Conservation (phyloP, 495 filamentous ascomycete genomes). For the Aspergillus homomorphus region DNA sequence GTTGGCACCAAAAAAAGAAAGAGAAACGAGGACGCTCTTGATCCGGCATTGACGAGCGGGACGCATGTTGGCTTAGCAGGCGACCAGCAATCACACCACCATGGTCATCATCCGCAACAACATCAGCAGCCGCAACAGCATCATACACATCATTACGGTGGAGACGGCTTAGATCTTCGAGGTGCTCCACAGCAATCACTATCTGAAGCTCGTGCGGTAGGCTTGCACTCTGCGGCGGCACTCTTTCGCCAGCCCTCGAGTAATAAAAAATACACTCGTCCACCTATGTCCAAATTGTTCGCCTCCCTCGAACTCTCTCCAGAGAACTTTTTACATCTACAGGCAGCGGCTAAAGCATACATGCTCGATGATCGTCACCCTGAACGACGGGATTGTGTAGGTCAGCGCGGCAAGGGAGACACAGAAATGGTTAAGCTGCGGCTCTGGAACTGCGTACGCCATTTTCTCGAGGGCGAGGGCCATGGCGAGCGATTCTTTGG, state of each 20-base stretch:
- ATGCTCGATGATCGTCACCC: conserved; percentile 58
- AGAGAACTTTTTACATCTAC: conserved; percentile 57
- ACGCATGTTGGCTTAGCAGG: conserved; percentile 25
- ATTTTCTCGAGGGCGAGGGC: conserved; percentile 55
- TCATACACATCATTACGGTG: conserved; percentile 30
- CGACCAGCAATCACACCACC: conserved; percentile 28
- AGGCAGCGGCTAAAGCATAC: conserved; percentile 57
- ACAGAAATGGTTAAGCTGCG: conserved; percentile 59
- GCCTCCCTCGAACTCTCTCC: conserved; percentile 54
- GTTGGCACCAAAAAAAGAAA: conserved; percentile 45
- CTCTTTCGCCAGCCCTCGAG: conserved; percentile 54
- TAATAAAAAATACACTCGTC: conserved; percentile 58
- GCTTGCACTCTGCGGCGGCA: conserved; percentile 56
- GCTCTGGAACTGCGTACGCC: conserved; percentile 58
- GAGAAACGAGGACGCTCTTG: conserved; percentile 42
- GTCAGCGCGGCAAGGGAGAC: conserved; percentile 56
- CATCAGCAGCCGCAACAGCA: conserved; percentile 27
- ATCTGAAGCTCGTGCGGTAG: conserved; percentile 48
- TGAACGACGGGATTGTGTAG: conserved; percentile 58
- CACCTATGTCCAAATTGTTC: conserved; percentile 61
- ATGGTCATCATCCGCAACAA: conserved; percentile 14
- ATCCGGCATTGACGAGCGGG: conserved; percentile 38
- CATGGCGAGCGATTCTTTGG: conserved; percentile 57
- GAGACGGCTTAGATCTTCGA: conserved; percentile 38
- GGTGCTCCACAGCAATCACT: conserved; percentile 35